A percentile compares a stretch with the other conserved stretches of the same genome.
These are phyloP conservation scores for Hypoxylon cercidicola DNA, from an alignment of 495 filamentous ascomycete genomes.

Conservation along the genomic window DNA sequence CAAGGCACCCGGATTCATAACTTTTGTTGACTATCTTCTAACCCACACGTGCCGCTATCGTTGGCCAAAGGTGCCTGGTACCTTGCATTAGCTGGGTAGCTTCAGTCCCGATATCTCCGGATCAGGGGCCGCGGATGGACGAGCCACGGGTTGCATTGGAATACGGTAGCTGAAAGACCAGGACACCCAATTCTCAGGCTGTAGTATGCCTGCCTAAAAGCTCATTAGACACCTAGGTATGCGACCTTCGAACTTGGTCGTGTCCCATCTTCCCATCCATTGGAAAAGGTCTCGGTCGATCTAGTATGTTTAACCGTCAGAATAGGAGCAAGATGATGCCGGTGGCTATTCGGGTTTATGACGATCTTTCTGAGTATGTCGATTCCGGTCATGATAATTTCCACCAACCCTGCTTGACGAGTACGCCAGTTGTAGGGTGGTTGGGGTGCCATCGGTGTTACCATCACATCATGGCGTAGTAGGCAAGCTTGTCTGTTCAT, in stretches of 20 bases:
- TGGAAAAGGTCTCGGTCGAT: conserved; percentile 7
- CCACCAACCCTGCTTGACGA: conserved; percentile 34
- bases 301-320: conserved; percentile 34
- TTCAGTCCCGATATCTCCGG: conserved; percentile 42
- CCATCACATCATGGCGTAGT: conserved; percentile 34
- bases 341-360: conserved; percentile 45
- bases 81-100: conserved; percentile 41
- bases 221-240: conserved; percentile 5
- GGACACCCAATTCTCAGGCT: conserved; percentile 18
- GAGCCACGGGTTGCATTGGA: conserved; percentile 30
- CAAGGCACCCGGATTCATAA: conserved; percentile 2
- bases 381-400: conserved; percentile 37
- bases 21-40: conserved; percentile 10
- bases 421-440: conserved; percentile 36
- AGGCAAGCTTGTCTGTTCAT: conserved; percentile 15
- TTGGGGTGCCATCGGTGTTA: conserved; percentile 38
- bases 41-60: conserved; percentile 30
- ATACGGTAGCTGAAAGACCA: conserved; percentile 27
- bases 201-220: conserved; percentile 10
- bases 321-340: conserved; percentile 27
- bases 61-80: conserved; percentile 31
- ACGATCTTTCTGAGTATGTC: conserved; percentile 31
- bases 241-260: conserved; percentile 6
- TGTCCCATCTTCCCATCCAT: conserved; percentile 7
- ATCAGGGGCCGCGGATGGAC: conserved; percentile 25